Base-by-base conservation (phyloP, 805 yeast species). In the Candida ponderosae region DNA sequence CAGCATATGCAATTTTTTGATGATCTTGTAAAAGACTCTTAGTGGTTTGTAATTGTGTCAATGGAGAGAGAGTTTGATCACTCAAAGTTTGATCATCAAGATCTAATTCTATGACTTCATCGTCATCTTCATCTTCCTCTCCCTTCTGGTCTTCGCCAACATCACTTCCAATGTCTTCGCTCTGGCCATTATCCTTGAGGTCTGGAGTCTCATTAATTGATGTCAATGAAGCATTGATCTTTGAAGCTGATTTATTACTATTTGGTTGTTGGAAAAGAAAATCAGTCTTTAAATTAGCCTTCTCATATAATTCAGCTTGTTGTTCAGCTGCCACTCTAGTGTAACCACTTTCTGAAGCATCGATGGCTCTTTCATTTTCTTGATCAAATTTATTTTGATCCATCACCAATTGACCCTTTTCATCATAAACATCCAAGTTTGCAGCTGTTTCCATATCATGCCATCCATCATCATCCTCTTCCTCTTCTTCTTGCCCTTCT, bases 1-100 rank as follows among this genome's bases (percentile, higher is more conserved):
- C 97, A 6, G 84, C 83, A 53, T 93, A 93, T 3, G 97, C 97
- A 43, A 89, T 81, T 50, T 85, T 81, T 56, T 93, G 96, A 14
- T 81, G 67, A 15, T 87, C 97, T 7, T 78, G 69, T 14, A 93
- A 68, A 75, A 93, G 74, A 18, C 77, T 74, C 54, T 80, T 86
- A 5, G 97, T 93, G 1, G 90, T 73, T 37, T 76, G 75, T 44
- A 93, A 63, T 39, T 89, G 94, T 33, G 74, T 76, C n/a, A 61
- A 59, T 0, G 86, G 74, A 43, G 67, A 66, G 18, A 65, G 41
- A 35, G 50, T 45, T 17, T 54, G 56, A 8, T 60, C 51, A 17
- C 58, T 65, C 13, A 63, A 46, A 18, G 69, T 71, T 17, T 50
- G 48, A 23, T 47, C 46, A 3, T 53, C 51, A 20, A 44, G 20